A percentile compares a stretch with the other conserved stretches of the same genome.
Evolutionary conservation across 805 yeast species (phyloP).

Genomic region (Kazachstania bromeliacearum): DNA sequence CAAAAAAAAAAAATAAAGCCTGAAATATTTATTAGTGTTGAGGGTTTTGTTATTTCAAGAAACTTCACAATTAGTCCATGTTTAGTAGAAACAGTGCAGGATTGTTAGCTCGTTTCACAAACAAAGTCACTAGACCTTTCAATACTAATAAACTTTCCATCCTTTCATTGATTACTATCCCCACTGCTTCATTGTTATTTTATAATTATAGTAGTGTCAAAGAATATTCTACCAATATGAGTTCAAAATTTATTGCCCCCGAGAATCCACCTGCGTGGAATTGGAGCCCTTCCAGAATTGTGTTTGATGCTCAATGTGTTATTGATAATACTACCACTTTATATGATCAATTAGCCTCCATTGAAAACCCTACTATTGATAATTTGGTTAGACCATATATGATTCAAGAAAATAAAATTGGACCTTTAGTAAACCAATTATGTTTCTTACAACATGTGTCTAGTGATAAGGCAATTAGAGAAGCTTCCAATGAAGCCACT

Average conservation of each 20-base stretch:
- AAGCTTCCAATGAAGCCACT: conserved; percentile 59
- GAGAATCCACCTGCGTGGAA: conserved; percentile 47
- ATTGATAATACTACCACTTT: conserved; percentile 36
- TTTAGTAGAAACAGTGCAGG: too few relatives aligned
- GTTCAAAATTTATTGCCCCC: conserved; percentile 11
- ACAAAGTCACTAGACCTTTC: background rate
- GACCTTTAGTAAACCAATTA: conserved; percentile 40
- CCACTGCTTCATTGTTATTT: conserved; percentile 1
- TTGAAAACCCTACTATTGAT: conserved; percentile 45
- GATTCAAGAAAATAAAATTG: conserved; percentile 40
- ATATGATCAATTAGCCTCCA: conserved; percentile 45
- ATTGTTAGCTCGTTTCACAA: too few relatives aligned
- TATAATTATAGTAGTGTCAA: background rate
- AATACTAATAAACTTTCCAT: background rate
- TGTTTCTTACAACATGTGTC: conserved; percentile 70
- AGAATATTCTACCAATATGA: background rate
- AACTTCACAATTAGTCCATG: too few relatives aligned
- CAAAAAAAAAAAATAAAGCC: too few relatives aligned
- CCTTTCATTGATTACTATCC: background rate
- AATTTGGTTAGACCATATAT: conserved; percentile 46
- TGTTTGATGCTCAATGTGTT: conserved; percentile 34
- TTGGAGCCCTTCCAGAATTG: conserved; percentile 43
- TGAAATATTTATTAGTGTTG: too few relatives aligned
- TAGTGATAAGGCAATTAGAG: conserved; percentile 51
- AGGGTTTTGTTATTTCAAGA: too few relatives aligned